Evolutionary conservation across 2,329 filamentous ascomycete species (phyloP).

Genomic region (Byssothecium circinans): DNA sequence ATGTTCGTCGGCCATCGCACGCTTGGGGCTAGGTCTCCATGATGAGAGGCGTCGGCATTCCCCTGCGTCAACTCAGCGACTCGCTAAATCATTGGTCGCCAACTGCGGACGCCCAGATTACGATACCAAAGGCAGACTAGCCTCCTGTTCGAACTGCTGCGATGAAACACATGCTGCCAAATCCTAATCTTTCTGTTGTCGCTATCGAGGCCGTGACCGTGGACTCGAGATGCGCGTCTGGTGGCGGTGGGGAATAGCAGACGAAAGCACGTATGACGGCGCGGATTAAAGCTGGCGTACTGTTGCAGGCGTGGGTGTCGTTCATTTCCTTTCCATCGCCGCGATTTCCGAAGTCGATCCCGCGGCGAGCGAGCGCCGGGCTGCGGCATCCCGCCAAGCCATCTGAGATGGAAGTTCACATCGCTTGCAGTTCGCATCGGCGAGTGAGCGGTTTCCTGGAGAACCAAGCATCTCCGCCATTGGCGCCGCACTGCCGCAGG

Average conservation of each 20-base stretch:
- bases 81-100: slow-evolving; percentile 26
- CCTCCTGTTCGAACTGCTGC: slow-evolving; percentile 5
- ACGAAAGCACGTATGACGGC: slow-evolving; percentile 1
- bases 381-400: slow-evolving; percentile 13
- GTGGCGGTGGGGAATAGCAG: slow-evolving; percentile 1
- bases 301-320: background rate
- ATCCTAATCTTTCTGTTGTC: slow-evolving; percentile 27
- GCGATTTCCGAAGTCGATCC: slow-evolving; percentile 9
- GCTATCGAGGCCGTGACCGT: slow-evolving; percentile 8
- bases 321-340: slow-evolving; percentile 13
- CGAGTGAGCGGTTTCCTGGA: slow-evolving; percentile 8
- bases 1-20: slow-evolving; percentile 20
- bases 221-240: slow-evolving; percentile 8
- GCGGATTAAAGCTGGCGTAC: background rate
- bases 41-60: slow-evolving; percentile 21
- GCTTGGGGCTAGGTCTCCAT: slow-evolving; percentile 21
- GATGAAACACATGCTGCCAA: slow-evolving; percentile 18
- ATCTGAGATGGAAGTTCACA: slow-evolving; percentile 16
- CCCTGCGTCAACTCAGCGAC: slow-evolving; percentile 29
- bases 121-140: slow-evolving; percentile 14
- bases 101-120: slow-evolving; percentile 31
- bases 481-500: slow-evolving; percentile 1
- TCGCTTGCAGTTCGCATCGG: slow-evolving; percentile 14
- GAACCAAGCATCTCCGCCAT: background rate
- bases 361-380: slow-evolving; percentile 8